phyloP scores from a whole-genome alignment of 495 filamentous ascomycete genomes.

The Aspergillus carlsbadensis region DNA sequence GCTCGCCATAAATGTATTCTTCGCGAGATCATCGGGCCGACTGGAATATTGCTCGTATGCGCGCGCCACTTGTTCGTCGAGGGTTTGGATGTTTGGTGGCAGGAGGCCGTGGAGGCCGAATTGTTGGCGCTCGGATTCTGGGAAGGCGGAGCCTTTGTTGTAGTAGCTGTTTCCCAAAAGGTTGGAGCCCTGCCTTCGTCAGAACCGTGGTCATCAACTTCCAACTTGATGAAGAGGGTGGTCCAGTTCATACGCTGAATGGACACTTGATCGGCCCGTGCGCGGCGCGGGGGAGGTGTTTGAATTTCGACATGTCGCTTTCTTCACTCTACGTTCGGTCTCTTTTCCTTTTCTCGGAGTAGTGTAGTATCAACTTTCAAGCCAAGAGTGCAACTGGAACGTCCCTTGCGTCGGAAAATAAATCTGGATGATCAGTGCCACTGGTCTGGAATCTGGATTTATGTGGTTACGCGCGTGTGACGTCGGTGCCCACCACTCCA shows the following conservation, averaged over 20 bases:
- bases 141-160: constrained; percentile 83
- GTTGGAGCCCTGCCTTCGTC: not conserved
- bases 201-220: not conserved
- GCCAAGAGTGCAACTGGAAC: not conserved
- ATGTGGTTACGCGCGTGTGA: no score
- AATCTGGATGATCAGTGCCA: no score
- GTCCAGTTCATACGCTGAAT: constrained; percentile 33
- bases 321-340: not conserved
- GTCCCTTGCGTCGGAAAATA: no score
- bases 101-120: constrained; percentile 74
- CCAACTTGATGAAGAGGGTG: no score
- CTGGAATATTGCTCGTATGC: constrained; percentile 78
- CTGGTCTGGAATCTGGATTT: no score
- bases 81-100: constrained; percentile 68
- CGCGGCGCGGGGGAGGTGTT: constrained; percentile 60
- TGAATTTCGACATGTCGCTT: constrained; percentile 41
- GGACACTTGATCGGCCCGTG: constrained; percentile 48
- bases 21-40: constrained; percentile 59
- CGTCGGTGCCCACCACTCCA: no score
- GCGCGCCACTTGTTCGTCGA: constrained; percentile 76
- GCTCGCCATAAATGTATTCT: constrained; percentile 80
- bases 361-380: no score
- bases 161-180: not conserved
- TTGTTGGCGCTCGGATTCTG: constrained; percentile 60
- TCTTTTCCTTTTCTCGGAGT: not conserved